Evolutionary conservation across 2,329 filamentous ascomycete species (phyloP), one percentile per base, ranked within the genome.

Genomic region (Fusarium sp.): DNA sequence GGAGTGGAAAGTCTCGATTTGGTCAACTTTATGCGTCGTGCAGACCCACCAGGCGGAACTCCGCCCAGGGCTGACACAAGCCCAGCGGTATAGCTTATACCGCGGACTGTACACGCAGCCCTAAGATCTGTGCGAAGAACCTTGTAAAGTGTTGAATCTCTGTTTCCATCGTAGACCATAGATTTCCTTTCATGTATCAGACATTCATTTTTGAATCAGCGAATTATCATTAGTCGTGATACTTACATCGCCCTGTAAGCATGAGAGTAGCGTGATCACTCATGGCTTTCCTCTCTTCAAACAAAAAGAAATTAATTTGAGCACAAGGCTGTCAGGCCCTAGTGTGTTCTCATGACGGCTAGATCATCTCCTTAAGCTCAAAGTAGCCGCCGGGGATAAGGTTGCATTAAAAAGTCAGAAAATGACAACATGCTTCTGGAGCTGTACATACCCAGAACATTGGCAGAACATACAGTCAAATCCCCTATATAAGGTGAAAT

Each of bases 341-440:
- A 78, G 50, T 1, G 74, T 73, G n/a, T 18, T 40, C 10, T 74
- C 67, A 6, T 74, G 13, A 57, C 43, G 9, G 54, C 48, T 4
- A 72, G 46, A 22, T 64, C 67, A 4, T 46, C 56, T 53, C 72
- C 71, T 39, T 69, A 64, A 3, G 72, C 43, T 74, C 71, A 14
- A 71, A 26, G 10, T 70, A 74, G 3, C 69, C 69, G 2, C 63
- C 71, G 0, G 67, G 66, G 5, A 14, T 26, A n/a, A 74, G 69
- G 10, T 74, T 69, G 5, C 71, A 72, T 2, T 0, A n/a, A 9
- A 8, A 3, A 42, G 11, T 71, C 2, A 63, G 51, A 7, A 3
- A 6, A 7, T 10, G 20, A 38, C 4, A 6, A n/a, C 9, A 22
- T 22, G 14, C 7, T 0, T 3, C 0, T 17, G 18, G 18, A 3